Evolutionary conservation across 306 rosid genomes (phyloP).

Genomic region (Comarum palustre): DNA sequence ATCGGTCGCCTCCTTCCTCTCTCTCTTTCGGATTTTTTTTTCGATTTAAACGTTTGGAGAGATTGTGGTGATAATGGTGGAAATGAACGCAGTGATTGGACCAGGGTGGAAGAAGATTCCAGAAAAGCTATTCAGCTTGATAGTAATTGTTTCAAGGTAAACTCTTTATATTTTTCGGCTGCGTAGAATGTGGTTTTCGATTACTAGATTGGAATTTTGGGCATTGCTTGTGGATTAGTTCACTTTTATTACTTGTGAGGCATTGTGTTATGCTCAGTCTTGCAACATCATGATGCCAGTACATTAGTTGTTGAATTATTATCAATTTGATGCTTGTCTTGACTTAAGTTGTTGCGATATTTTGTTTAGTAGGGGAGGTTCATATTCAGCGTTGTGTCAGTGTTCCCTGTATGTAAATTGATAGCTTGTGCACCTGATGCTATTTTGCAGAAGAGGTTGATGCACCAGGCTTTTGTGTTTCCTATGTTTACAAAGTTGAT

Average conservation of each 20-base stretch:
- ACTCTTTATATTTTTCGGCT: not conserved
- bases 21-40: not conserved
- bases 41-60: not conserved
- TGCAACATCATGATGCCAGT: not conserved
- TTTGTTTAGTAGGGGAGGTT: not conserved
- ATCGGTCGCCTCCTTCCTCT: conserved; percentile 10
- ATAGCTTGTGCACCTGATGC: not conserved
- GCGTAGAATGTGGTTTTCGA: no score
- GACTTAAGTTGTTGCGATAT: not conserved
- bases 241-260: not conserved
- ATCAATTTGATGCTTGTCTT: not conserved
- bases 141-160: conserved; percentile 67
- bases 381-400: not conserved
- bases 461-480: not conserved
- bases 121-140: conserved; percentile 79
- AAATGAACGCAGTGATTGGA: conserved; percentile 67
- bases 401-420: not conserved
- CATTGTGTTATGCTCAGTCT: no score
- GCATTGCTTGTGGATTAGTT: not conserved
- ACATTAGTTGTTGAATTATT: not conserved
- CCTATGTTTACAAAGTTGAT: not conserved
- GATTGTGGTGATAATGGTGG: not conserved
- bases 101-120: conserved; percentile 75
- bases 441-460: not conserved
- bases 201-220: not conserved